phyloP scores from a whole-genome alignment of 768 basidiomycete genomes.

The Leccinum olivaceopallidum region DNA sequence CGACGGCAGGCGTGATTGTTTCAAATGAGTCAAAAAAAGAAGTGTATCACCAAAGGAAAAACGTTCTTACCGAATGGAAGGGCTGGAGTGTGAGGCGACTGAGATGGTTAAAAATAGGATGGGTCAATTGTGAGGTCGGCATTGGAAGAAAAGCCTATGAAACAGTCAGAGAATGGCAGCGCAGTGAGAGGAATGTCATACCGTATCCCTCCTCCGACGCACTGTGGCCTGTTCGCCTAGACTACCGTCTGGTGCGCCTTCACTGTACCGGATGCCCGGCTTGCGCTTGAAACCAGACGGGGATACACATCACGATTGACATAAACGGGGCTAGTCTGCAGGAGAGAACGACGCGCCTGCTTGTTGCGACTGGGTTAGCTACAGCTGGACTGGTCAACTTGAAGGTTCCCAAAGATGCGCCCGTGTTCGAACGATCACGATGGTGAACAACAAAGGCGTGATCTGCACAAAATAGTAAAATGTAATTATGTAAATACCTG shows the following conservation, averaged over 20 bases:
- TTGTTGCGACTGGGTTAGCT: background rate
- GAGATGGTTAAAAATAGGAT: constrained; percentile 42
- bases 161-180: background rate
- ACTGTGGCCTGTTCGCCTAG: constrained; percentile 21
- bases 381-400: no score
- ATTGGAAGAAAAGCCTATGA: constrained; percentile 46
- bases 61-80: constrained; percentile 42
- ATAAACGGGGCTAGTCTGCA: background rate
- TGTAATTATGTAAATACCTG: no score
- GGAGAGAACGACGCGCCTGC: constrained; percentile 13
- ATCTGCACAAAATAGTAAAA: no score
- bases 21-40: no score
- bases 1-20: no score
- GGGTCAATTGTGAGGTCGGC: constrained; percentile 38
- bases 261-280: constrained; percentile 10
- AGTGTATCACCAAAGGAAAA: no score
- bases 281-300: constrained; percentile 23
- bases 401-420: background rate
- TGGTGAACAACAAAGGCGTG: no score
- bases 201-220: constrained; percentile 29
- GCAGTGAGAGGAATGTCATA: constrained; percentile 1
- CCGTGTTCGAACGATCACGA: constrained; percentile 16
- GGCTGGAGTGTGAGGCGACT: constrained; percentile 39
- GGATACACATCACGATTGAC: constrained; percentile 21
- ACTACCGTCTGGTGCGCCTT: constrained; percentile 11